Percentiles rank a stretch among this genome's conserved stretches.
Evolutionary conservation across 2,329 filamentous ascomycete species (phyloP).

Genomic region (Ciborinia camelliae): DNA sequence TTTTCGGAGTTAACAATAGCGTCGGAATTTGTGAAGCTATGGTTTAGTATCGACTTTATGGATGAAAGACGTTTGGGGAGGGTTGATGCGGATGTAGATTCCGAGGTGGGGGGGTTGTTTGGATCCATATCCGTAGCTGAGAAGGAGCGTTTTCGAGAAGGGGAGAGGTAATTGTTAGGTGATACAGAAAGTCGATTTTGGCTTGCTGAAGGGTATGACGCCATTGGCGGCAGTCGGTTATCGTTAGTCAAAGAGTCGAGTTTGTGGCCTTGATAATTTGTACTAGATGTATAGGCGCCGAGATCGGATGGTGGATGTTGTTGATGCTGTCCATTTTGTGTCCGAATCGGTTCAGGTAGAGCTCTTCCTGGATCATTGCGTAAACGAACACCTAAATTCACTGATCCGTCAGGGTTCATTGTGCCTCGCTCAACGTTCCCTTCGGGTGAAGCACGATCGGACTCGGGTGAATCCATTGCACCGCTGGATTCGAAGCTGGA

Average conservation of each 20-base stretch:
- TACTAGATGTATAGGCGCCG: conserved; percentile 43
- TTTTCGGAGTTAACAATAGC: conserved; percentile 10
- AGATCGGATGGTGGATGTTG: conserved; percentile 43
- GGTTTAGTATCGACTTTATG: conserved; percentile 73
- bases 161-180: conserved; percentile 57
- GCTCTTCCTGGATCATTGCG: conserved; percentile 39
- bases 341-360: conserved; percentile 34
- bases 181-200: conserved; percentile 57
- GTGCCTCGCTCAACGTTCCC: conserved; percentile 44
- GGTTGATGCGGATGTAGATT: conserved; percentile 35
- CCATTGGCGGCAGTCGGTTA: conserved; percentile 54
- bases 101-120: conserved; percentile 16
- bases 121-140: conserved; percentile 56
- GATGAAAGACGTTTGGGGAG: conserved; percentile 64
- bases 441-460: conserved; percentile 36
- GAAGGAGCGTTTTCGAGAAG: conserved; percentile 64
- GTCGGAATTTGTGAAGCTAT: conserved; percentile 36
- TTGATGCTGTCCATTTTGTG: conserved; percentile 29
- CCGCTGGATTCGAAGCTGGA: conserved; percentile 47
- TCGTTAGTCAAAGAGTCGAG: conserved; percentile 50
- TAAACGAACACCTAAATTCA: conserved; percentile 58
- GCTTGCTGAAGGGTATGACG: conserved; percentile 41
- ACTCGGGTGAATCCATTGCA: conserved; percentile 36
- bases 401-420: conserved; percentile 60
- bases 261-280: conserved; percentile 29